Base-by-base conservation (phyloP, 1,284 basidiomycete species). In the Pseudozyma thailandica region DNA sequence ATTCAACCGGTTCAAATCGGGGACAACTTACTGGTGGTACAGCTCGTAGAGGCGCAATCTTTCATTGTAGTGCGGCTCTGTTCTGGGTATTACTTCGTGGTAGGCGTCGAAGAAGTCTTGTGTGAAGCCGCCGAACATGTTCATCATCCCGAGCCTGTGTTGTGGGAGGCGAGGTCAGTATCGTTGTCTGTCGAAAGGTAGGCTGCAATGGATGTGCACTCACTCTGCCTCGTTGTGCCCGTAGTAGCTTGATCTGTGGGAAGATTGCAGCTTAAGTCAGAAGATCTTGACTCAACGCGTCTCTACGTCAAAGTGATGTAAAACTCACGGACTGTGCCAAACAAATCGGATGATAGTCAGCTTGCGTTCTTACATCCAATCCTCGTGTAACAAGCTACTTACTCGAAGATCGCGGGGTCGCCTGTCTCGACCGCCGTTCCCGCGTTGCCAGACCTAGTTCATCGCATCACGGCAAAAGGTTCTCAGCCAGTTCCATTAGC, bases 161-260 rank as follows among this genome's bases (percentile, higher is more conserved):
- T 3, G 5, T 21, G 13, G 8, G 13, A 33, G 1, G 30, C 9
- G n/a, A 45, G 4, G 45, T 56, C 44, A 42, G 48, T 23, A 8
- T 10, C n/a, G n/a, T n/a, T n/a, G n/a, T 31, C 15, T 16, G 15
- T 9, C 6, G 28, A n/a, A 30, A 30, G 8, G 9, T 18, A 9
- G 4, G 13, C 25, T 13, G 15, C 20, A 16, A 6, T 49, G 21
- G 16, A 2, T 26, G 4, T 12, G 1, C 6, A 55, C 56, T 56
- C 21, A 69, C 65, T 70, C 66, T 21, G 66, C 66, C 55, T 70
- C 66, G 33, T 70, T 70, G 45, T 70, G 66, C 13, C 66, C 66
- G 18, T 70, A 70, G 30, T 70, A 70, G 66, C 66, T 70, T 12
- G 66, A 70, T 9, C 59, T 69, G 45, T n/a, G 25, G 37, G 5